A percentile compares a stretch with the other conserved stretches of the same genome.
Conservation (phyloP, 192 early-diverging fungal species). For the Backusella westeae region DNA sequence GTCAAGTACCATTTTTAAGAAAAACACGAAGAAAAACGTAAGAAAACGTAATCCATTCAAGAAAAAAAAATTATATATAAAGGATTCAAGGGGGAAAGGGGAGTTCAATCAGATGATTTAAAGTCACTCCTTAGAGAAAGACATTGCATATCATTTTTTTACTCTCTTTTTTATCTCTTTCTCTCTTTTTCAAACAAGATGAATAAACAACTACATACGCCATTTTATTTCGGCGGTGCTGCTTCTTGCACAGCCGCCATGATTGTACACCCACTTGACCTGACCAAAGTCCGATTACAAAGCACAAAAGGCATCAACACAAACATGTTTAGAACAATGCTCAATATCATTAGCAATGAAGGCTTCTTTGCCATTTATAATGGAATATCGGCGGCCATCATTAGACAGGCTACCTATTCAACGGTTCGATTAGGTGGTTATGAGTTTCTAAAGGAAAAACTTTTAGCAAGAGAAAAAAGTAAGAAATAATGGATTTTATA, state of each 20-base stretch:
- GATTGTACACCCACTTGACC: slow-evolving; percentile 80
- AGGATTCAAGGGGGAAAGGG: not conserved
- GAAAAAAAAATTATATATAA: not conserved
- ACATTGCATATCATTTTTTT: not conserved
- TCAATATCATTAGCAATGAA: slow-evolving; percentile 66
- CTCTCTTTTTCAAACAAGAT: not conserved
- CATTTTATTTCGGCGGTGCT: slow-evolving; percentile 42
- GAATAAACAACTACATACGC: slow-evolving; percentile 14
- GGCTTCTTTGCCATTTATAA: slow-evolving; percentile 67
- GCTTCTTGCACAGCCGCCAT: slow-evolving; percentile 58
- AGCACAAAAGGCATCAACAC: slow-evolving; percentile 62
- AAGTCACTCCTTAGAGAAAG: not conserved
- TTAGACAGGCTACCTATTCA: slow-evolving; percentile 80
- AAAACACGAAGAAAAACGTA: not conserved
- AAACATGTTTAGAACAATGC: slow-evolving; percentile 72
- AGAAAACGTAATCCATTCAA: not conserved
- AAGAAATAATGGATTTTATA: not conserved
- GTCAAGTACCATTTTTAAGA: not conserved
- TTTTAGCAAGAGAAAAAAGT: slow-evolving; percentile 47
- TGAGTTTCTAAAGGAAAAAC: slow-evolving; percentile 62
- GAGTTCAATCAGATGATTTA: not conserved
- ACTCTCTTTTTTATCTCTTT: not conserved
- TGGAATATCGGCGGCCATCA: slow-evolving; percentile 68
- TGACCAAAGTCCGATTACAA: slow-evolving; percentile 90
- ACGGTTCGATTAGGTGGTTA: slow-evolving; percentile 79